Conservation (phyloP, 306 rosid genomes). For the Inga oerstediana region DNA sequence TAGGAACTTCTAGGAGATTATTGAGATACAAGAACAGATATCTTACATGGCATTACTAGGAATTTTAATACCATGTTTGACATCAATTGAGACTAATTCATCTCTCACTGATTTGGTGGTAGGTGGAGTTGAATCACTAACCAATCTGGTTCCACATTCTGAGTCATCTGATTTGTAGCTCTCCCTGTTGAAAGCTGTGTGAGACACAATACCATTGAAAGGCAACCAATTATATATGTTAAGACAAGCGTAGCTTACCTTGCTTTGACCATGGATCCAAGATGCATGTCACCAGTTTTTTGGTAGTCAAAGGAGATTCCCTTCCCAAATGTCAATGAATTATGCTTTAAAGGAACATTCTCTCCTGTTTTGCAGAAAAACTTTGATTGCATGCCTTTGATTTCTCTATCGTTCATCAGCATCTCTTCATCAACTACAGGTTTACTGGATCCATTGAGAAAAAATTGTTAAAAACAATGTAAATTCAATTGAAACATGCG, state of each 20-base stretch:
- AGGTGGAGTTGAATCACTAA: conserved; percentile 34
- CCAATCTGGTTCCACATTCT: conserved; percentile 46
- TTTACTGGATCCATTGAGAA: conserved; percentile 51
- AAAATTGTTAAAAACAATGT: conserved; percentile 10
- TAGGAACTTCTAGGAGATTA: conserved; percentile 11
- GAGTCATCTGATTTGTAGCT: conserved; percentile 41
- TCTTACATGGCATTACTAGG: conserved; percentile 42
- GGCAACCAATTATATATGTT: conserved; percentile 25
- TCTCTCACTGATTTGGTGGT: conserved; percentile 44
- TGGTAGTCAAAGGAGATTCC: conserved; percentile 42
- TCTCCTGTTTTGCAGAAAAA: conserved; percentile 39
- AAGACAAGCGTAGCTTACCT: conserved; percentile 43
- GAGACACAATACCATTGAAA: conserved; percentile 34
- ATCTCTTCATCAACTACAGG: conserved; percentile 32
- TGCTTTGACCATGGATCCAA: conserved; percentile 41
- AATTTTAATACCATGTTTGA: conserved; percentile 48
- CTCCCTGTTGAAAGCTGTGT: conserved; percentile 46
- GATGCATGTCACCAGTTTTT: conserved; percentile 39
- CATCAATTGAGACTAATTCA: conserved; percentile 30
- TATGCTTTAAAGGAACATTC: conserved; percentile 32
- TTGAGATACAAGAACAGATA: conserved; percentile 20
- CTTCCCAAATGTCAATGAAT: conserved; percentile 45
- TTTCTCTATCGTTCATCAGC: conserved; percentile 40
- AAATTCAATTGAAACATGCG: conserved; percentile 3
- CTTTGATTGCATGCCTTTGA: conserved; percentile 39